phyloP scores from a whole-genome alignment of 345 rosid genomes.

The Diplotaxis tenuifolia region DNA sequence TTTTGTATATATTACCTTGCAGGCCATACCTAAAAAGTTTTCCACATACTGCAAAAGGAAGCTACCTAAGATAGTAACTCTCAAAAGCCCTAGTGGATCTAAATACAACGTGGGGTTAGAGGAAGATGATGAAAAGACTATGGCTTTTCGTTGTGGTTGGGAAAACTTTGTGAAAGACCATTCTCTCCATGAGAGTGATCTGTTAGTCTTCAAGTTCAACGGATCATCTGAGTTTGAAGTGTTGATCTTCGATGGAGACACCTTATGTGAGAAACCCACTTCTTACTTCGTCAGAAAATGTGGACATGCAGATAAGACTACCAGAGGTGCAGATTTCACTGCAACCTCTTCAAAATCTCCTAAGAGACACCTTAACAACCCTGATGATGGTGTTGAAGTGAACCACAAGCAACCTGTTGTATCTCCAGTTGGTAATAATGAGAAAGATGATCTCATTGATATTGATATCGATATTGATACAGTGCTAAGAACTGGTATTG shows the following conservation, averaged over 20 bases:
- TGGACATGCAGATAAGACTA: constrained; percentile 38
- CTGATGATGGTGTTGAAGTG: constrained; percentile 15
- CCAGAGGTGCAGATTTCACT: constrained; percentile 19
- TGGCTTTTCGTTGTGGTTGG: constrained; percentile 64
- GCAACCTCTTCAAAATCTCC: constrained; percentile 28
- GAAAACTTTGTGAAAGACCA: constrained; percentile 54
- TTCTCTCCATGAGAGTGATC: constrained; percentile 55
- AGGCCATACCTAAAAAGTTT: constrained; percentile 66
- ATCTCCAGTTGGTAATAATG: constrained; percentile 19
- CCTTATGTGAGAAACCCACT: constrained; percentile 67
- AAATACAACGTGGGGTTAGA: constrained; percentile 53
- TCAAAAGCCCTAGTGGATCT: constrained; percentile 67
- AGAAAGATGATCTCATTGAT: constrained; percentile 24
- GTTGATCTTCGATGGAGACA: constrained; percentile 50
- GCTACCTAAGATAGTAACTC: constrained; percentile 51
- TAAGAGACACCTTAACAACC: background rate
- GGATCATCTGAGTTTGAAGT: constrained; percentile 73
- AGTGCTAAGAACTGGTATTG: constrained; percentile 16
- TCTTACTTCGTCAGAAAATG: constrained; percentile 58
- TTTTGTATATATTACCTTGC: constrained; percentile 28
- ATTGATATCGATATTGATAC: constrained; percentile 17
- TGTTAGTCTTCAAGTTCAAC: constrained; percentile 65
- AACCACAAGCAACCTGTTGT: constrained; percentile 6
- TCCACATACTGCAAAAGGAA: constrained; percentile 46
- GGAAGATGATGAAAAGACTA: constrained; percentile 33